A percentile compares a stretch with the other conserved stretches of the same genome.
Evolutionary conservation across 1,139 yeast genomes (phyloP).

Genomic region (Suhomyces taliae): DNA sequence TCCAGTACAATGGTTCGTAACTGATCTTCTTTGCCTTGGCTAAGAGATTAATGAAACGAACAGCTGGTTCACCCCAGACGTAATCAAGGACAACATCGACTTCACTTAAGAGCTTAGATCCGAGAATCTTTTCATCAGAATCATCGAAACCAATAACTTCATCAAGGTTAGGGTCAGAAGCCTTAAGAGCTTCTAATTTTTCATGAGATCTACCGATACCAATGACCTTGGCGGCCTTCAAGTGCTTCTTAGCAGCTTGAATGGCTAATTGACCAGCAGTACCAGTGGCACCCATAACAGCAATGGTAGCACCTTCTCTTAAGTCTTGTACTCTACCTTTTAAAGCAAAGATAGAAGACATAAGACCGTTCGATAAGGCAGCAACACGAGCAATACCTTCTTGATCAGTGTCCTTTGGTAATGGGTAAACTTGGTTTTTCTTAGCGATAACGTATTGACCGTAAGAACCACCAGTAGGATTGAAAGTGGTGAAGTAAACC

Average conservation of each 20-base stretch:
- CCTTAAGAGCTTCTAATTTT: constrained; percentile 10
- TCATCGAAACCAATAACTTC: constrained; percentile 9
- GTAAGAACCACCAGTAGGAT: constrained; percentile 12
- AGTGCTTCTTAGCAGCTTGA: constrained; percentile 15
- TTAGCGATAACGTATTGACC: constrained; percentile 12
- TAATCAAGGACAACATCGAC: constrained; percentile 17
- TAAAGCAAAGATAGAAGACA: constrained; percentile 14
- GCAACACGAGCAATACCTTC: constrained; percentile 14
- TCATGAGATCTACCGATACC: constrained; percentile 14
- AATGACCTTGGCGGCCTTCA: constrained; percentile 17
- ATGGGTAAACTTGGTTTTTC: constrained; percentile 10
- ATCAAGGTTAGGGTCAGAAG: constrained; percentile 12
- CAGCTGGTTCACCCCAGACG: constrained; percentile 15
- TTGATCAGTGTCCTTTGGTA: constrained; percentile 9
- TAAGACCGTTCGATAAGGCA: constrained; percentile 14
- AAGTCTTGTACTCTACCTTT: constrained; percentile 11
- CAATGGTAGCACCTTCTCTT: constrained; percentile 12
- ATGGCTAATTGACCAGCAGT: constrained; percentile 20
- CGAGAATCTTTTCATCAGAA: constrained; percentile 3
- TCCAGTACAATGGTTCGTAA: constrained; percentile 17
- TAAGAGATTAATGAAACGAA: constrained; percentile 5
- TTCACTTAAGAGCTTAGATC: constrained; percentile 4
- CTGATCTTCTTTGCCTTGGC: constrained; percentile 6
- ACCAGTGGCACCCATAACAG: constrained; percentile 20
- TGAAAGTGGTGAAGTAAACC: constrained; percentile 14